Conservation (phyloP, 495 filamentous ascomycete genomes). For the Lindgomyces ingoldianus region DNA sequence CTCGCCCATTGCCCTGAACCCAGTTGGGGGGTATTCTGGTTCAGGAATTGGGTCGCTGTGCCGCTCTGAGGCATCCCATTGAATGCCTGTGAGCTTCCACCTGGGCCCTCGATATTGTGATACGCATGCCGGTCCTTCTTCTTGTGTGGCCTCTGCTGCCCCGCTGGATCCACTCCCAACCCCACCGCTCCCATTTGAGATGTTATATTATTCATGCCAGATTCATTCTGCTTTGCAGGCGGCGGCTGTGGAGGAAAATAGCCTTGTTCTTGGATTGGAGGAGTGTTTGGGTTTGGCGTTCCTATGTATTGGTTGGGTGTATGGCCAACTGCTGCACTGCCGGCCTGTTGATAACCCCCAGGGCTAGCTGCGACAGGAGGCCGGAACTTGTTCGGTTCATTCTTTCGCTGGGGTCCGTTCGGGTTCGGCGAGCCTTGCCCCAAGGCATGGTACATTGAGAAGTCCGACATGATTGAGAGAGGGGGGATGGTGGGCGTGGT, state of each 20-base stretch:
- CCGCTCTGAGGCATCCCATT: constrained; percentile 64
- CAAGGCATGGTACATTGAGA: constrained; percentile 73
- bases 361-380: constrained; percentile 52
- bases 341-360: constrained; percentile 63
- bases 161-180: constrained; percentile 63
- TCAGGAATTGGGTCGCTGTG: constrained; percentile 67
- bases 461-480: constrained; percentile 65
- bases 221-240: constrained; percentile 30
- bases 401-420: constrained; percentile 54
- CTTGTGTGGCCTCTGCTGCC: constrained; percentile 60
- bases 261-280: constrained; percentile 38
- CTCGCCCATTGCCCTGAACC: constrained; percentile 49
- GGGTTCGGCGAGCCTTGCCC: constrained; percentile 66
- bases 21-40: constrained; percentile 45
- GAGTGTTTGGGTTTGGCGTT: constrained; percentile 41
- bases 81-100: constrained; percentile 63
- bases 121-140: constrained; percentile 96
- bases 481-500: constrained; percentile 2
- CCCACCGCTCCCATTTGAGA: constrained; percentile 86
- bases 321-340: constrained; percentile 50
- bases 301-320: constrained; percentile 47
- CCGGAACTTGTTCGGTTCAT: constrained; percentile 59
- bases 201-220: constrained; percentile 62
- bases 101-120: constrained; percentile 77
- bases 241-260: constrained; percentile 37